These are phyloP conservation scores for Mucor racemosus DNA, from an alignment of 371 early-diverging fungal species.

Conservation along the genomic window DNA sequence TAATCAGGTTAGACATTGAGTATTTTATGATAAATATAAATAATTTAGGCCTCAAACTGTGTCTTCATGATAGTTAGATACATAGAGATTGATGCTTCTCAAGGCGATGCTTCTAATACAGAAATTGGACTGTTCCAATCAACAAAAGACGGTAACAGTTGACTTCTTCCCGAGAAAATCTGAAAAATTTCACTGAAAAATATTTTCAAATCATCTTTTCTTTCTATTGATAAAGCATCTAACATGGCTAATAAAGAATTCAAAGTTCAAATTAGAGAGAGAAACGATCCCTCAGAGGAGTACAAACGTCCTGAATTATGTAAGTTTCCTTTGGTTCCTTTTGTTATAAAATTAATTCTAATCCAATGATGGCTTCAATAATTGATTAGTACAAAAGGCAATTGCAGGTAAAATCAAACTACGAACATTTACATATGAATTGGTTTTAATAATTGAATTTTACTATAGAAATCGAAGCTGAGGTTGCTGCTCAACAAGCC, in stretches of 20 bases:
- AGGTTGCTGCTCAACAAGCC: constrained; percentile 22
- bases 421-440: not conserved
- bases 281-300: constrained; percentile 15
- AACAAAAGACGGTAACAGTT: not conserved
- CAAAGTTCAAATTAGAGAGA: constrained; percentile 23
- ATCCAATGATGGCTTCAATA: not conserved
- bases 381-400: constrained; percentile 23
- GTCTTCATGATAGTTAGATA: too few relatives aligned
- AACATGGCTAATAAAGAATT: constrained; percentile 3
- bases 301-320: constrained; percentile 30
- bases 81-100: too few relatives aligned
- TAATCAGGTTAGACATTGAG: too few relatives aligned
- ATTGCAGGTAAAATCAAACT: constrained; percentile 15
- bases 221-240: not conserved
- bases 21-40: too few relatives aligned
- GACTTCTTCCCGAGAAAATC: not conserved
- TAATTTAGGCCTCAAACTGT: too few relatives aligned
- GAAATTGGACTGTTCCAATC: not conserved
- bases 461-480: constrained; percentile 25
- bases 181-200: not conserved
- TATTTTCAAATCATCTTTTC: not conserved
- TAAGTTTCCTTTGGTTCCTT: not conserved
- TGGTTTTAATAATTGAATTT: not conserved
- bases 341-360: not conserved
- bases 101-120: too few relatives aligned